phyloP scores from a whole-genome alignment of 805 yeast species.

The Candida yuanshanica region DNA sequence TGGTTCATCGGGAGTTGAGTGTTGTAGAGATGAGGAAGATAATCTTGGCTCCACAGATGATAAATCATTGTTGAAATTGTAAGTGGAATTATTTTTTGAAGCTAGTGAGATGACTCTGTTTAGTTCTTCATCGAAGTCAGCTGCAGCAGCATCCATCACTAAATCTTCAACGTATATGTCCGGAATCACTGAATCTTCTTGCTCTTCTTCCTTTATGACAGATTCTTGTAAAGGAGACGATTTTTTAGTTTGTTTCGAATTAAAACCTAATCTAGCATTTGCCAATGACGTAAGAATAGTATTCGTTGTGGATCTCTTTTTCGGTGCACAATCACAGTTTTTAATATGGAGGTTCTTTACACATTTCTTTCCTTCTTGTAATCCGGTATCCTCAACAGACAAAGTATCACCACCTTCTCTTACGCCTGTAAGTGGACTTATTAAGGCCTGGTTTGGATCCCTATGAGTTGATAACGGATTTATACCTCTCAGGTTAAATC shows the following conservation, averaged over 20 bases:
- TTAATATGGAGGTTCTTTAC: constrained; percentile 10
- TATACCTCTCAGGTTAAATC: constrained; percentile 33
- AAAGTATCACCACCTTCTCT: constrained; percentile 16
- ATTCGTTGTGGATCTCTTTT: constrained; percentile 15
- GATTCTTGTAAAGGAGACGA: constrained; percentile 5
- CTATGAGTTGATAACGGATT: constrained; percentile 24
- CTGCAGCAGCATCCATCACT: not conserved
- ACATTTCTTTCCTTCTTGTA: constrained; percentile 5
- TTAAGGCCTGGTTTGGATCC: constrained; percentile 11
- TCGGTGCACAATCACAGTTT: constrained; percentile 11
- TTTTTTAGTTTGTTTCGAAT: constrained; percentile 1
- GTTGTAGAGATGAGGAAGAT: not conserved
- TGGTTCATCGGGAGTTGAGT: not conserved
- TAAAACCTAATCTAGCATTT: constrained; percentile 20
- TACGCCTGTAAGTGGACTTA: constrained; percentile 9
- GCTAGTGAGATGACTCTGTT: constrained; percentile 21
- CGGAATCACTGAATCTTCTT: constrained; percentile 2
- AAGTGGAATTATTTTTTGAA: constrained; percentile 17
- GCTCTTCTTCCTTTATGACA: constrained; percentile 8
- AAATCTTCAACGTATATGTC: too few species aligned
- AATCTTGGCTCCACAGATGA: not conserved
- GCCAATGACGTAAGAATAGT: constrained; percentile 20
- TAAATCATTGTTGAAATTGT: constrained; percentile 16
- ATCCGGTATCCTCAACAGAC: constrained; percentile 7
- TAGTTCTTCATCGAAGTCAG: constrained; percentile 20